phyloP scores from a whole-genome alignment of 208 protist genomes.

The Leishmania aethiopica region DNA sequence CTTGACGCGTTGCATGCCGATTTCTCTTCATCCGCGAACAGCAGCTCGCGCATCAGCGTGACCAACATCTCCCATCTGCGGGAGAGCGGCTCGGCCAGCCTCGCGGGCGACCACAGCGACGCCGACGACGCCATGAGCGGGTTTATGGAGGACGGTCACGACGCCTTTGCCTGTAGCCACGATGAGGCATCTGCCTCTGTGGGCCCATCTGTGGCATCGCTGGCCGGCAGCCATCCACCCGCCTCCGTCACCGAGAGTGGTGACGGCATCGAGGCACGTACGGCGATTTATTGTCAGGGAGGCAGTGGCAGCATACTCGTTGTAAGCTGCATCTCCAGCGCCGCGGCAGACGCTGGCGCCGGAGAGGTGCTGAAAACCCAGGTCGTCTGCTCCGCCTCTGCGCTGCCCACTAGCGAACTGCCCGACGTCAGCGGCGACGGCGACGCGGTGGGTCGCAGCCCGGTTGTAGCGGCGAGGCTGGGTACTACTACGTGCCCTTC shows the following conservation, averaged over 20 bases:
- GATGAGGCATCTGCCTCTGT: not conserved
- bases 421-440: not conserved
- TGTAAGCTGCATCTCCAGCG: not conserved
- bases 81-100: slow-evolving; percentile 24
- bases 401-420: not conserved
- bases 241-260: not conserved
- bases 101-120: slow-evolving; percentile 11
- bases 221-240: not conserved
- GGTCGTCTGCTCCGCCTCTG: not conserved
- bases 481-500: not conserved
- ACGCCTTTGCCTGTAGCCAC: not conserved
- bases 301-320: not conserved
- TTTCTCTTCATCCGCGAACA: slow-evolving; percentile 28
- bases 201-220: not conserved
- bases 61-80: slow-evolving; percentile 47
- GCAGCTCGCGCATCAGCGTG: slow-evolving; percentile 60
- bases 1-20: slow-evolving; percentile 1
- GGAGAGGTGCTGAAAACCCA: not conserved
- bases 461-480: not conserved
- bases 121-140: slow-evolving; percentile 4
- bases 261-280: not conserved
- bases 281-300: not conserved
- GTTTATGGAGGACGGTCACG: not conserved
- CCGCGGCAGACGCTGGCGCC: not conserved
- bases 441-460: not conserved